A percentile compares a stretch with the other conserved stretches of the same genome.
Conservation (phyloP, 75 land plant species). For the Isoetes taiwanensis region DNA sequence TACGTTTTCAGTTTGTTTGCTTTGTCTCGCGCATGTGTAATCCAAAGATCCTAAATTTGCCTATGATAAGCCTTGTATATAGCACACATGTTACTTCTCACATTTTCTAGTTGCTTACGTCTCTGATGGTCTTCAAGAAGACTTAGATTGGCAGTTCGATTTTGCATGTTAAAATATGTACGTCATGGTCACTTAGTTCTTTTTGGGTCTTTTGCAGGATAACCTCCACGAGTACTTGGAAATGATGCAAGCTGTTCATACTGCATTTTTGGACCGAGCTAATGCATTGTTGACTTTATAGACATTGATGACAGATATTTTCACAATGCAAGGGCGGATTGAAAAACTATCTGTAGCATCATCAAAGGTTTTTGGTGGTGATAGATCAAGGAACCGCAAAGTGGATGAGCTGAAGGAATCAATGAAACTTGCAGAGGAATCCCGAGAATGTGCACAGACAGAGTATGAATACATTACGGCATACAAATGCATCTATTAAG, state of each 20-base stretch:
- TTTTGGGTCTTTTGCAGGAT: conserved; percentile 41
- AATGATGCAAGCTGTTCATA: conserved; percentile 57
- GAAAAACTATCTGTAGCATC: conserved; percentile 72
- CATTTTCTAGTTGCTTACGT: too few species aligned
- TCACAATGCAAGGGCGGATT: conserved; percentile 44
- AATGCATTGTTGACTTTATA: conserved; percentile 79
- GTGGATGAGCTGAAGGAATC: conserved; percentile 66
- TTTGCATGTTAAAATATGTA: too few species aligned
- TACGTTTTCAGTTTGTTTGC: too few species aligned
- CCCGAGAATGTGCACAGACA: conserved; percentile 43
- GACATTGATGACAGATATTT: conserved; percentile 52
- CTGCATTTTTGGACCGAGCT: conserved; percentile 66
- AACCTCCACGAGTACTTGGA: conserved; percentile 76
- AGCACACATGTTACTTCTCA: too few species aligned
- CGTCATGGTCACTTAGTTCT: too few species aligned
- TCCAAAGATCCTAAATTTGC: too few species aligned
- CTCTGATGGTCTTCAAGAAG: too few species aligned
- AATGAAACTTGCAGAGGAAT: conserved; percentile 50
- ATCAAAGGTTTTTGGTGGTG: conserved; percentile 76
- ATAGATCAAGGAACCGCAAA: conserved; percentile 51
- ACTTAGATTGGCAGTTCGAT: too few species aligned
- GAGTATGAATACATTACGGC: conserved; percentile 92
- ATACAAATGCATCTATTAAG: too few species aligned
- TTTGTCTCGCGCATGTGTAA: too few species aligned
- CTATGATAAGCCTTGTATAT: too few species aligned